Conservation (phyloP, 257 asterid species). For the Nicotiana otophora region DNA sequence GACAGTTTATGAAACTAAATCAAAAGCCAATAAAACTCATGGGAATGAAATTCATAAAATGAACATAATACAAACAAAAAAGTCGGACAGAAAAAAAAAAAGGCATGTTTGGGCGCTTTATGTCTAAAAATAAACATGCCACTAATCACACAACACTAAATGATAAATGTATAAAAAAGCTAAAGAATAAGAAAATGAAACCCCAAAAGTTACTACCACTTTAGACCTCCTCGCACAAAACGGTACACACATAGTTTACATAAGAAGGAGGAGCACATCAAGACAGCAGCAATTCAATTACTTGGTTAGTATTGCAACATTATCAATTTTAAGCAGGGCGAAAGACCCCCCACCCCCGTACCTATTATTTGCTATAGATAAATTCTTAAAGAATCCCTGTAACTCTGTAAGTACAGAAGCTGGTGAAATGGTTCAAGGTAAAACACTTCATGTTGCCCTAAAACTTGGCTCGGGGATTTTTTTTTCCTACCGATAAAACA, state of each 20-base stretch:
- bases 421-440: neutral
- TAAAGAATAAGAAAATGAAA: neutral
- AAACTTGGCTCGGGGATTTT: too few relatives aligned
- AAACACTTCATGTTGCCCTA: neutral
- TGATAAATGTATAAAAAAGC: neutral
- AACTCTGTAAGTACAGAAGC: neutral
- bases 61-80: neutral
- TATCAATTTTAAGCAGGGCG: neutral
- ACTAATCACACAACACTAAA: neutral
- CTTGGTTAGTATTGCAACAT: neutral
- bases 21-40: neutral
- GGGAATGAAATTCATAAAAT: neutral
- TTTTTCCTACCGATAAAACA: too few relatives aligned
- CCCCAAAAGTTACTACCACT: neutral
- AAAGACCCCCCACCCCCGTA: neutral
- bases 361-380: neutral
- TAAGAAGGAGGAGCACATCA: neutral
- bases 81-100: neutral
- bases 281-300: neutral
- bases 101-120: neutral
- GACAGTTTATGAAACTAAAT: neutral
- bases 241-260: neutral
- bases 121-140: neutral
- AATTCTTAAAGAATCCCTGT: neutral
- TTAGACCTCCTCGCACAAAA: neutral